Conservation (phyloP, 2,329 filamentous ascomycete genomes). For the Colletotrichum navitas region DNA sequence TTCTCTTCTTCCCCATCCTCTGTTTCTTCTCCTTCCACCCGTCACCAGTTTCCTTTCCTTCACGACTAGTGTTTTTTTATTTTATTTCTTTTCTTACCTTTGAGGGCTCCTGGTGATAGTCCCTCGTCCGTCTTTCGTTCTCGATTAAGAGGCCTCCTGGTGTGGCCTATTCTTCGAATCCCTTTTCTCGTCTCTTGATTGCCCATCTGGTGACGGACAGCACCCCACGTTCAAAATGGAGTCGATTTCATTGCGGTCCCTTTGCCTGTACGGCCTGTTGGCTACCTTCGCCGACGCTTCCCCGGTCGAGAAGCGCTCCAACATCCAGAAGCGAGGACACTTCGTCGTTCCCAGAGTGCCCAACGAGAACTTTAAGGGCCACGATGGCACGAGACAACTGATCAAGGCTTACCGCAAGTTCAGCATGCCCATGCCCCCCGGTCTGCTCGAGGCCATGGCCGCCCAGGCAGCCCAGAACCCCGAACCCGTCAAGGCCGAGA, state of each 20-base stretch:
- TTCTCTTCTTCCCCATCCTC: constrained; percentile 28
- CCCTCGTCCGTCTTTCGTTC: constrained; percentile 32
- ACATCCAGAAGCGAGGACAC: constrained; percentile 62
- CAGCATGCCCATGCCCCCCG: constrained; percentile 63
- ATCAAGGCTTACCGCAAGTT: constrained; percentile 78
- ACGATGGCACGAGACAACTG: constrained; percentile 71
- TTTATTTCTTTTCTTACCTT: not conserved
- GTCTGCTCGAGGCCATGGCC: constrained; percentile 55
- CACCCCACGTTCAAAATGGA: constrained; percentile 34
- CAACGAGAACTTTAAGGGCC: constrained; percentile 66
- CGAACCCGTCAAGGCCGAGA: constrained; percentile 44
- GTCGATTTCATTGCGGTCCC: constrained; percentile 32
- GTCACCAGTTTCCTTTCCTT: constrained; percentile 21
- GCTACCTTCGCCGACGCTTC: constrained; percentile 46
- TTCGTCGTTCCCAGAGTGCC: constrained; percentile 72
- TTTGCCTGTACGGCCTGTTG: constrained; percentile 38
- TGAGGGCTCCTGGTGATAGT: constrained; percentile 40
- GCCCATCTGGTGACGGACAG: constrained; percentile 30
- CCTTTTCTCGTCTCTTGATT: constrained; percentile 4
- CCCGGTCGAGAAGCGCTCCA: constrained; percentile 40
- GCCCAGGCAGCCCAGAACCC: constrained; percentile 39
- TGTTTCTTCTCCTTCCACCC: not conserved
- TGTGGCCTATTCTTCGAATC: constrained; percentile 32
- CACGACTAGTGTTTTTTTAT: constrained; percentile 18
- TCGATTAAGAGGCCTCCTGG: constrained; percentile 35